phyloP scores from a whole-genome alignment of 805 yeast species.

The Wickerhamiella slavikovae region DNA sequence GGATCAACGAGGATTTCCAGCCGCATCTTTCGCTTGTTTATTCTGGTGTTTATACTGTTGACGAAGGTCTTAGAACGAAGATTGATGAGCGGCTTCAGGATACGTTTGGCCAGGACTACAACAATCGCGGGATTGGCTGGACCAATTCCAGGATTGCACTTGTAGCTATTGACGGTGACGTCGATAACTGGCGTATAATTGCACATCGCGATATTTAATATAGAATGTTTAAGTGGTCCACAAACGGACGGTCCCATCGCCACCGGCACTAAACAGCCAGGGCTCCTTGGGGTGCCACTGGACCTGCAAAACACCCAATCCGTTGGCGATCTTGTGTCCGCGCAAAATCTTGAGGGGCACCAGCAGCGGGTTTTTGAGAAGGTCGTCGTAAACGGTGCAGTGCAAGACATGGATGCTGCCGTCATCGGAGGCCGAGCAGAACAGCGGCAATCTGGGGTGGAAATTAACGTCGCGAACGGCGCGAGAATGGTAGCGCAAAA shows the following conservation, averaged over 20 bases:
- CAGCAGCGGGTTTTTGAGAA: conserved; percentile 83
- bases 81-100: conserved; percentile 47
- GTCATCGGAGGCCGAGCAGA: conserved; percentile 90
- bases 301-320: conserved; percentile 70
- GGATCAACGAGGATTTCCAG: conserved; percentile 37
- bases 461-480: conserved; percentile 79
- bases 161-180: conserved; percentile 53
- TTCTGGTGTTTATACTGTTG: conserved; percentile 42
- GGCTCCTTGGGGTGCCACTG: conserved; percentile 98
- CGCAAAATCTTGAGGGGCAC: conserved; percentile 88
- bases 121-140: conserved; percentile 31
- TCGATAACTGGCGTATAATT: conserved; percentile 42
- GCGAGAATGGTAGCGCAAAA: conserved; percentile 80
- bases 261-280: conserved; percentile 94
- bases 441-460: conserved; percentile 76
- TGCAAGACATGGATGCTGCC: conserved; percentile 88
- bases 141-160: conserved; percentile 45
- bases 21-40: conserved; percentile 62
- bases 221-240: conserved; percentile 55
- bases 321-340: conserved; percentile 65
- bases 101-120: conserved; percentile 30
- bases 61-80: conserved; percentile 42
- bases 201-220: conserved; percentile 22
- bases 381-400: conserved; percentile 86
- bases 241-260: conserved; percentile 84